Percentiles rank a stretch among this genome's conserved stretches.
These are phyloP conservation scores for Leishmania mexicana DNA, from an alignment of 208 protist species.

Conservation along the genomic window DNA sequence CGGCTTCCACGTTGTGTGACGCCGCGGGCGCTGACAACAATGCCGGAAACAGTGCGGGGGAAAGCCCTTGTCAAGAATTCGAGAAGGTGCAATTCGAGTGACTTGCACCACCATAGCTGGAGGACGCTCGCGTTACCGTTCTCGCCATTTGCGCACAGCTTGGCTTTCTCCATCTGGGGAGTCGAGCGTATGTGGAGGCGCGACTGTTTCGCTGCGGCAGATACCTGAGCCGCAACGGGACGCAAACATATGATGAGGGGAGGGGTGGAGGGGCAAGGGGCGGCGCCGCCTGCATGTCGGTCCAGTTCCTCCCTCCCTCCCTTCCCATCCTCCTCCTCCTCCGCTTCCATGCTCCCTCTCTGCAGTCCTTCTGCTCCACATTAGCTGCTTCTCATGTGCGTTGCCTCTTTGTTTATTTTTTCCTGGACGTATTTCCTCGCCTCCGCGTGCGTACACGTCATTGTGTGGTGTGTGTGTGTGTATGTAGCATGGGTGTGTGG, in stretches of 20 bases:
- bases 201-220: background rate
- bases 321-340: background rate
- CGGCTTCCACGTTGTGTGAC: conserved; percentile 3
- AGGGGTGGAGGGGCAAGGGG: background rate
- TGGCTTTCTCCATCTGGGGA: background rate
- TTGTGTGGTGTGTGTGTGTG: background rate
- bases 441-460: background rate
- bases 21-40: background rate
- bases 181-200: background rate
- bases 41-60: background rate
- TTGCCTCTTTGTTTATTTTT: background rate
- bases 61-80: background rate
- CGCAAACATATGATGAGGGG: background rate
- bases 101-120: background rate
- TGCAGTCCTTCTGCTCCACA: background rate
- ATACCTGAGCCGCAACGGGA: background rate
- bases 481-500: background rate
- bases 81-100: background rate
- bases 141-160: background rate
- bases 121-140: background rate
- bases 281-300: background rate
- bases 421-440: background rate
- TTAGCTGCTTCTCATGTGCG: background rate
- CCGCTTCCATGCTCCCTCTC: background rate
- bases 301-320: background rate